Evolutionary conservation across 192 early-diverging fungal species (phyloP).

Genomic region (Obelidium mucronatum): DNA sequence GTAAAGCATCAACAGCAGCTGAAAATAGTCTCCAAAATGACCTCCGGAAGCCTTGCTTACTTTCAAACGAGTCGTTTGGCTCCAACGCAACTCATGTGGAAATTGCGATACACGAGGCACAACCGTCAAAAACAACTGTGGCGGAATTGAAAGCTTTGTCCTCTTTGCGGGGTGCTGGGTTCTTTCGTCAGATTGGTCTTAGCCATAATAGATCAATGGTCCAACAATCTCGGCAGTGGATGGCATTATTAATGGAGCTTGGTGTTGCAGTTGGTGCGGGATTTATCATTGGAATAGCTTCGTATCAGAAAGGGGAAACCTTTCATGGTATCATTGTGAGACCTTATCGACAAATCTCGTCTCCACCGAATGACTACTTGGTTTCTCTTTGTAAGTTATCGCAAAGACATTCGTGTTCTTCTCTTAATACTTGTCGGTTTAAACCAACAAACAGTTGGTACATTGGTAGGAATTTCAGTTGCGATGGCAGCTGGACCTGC

Average conservation of each 20-base stretch:
- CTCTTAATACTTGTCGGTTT: not conserved
- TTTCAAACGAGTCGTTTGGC: not conserved
- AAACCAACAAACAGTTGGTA: conserved; percentile 16
- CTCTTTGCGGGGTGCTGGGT: conserved; percentile 28
- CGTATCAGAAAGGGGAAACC: not conserved
- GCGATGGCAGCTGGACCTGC: conserved; percentile 42
- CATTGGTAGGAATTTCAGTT: conserved; percentile 23
- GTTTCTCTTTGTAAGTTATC: conserved; percentile 28
- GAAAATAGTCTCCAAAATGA: not conserved
- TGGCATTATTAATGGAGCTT: conserved; percentile 18
- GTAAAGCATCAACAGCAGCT: not conserved
- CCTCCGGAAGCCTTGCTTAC: too few species aligned
- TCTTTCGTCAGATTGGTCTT: conserved; percentile 15
- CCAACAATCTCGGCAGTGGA: not conserved
- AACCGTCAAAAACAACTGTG: not conserved
- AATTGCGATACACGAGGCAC: not conserved
- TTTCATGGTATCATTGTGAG: conserved; percentile 24
- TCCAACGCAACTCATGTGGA: not conserved
- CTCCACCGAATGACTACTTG: conserved; percentile 30
- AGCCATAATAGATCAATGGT: conserved; percentile 19
- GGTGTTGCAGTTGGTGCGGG: conserved; percentile 22
- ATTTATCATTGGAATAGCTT: conserved; percentile 21
- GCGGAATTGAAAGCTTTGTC: not conserved
- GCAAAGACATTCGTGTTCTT: not conserved
- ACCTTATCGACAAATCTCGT: conserved; percentile 16